Evolutionary conservation across 305 asterid species (phyloP), one percentile per base, ranked within the genome.

Genomic region (Fraxinus platypoda): DNA sequence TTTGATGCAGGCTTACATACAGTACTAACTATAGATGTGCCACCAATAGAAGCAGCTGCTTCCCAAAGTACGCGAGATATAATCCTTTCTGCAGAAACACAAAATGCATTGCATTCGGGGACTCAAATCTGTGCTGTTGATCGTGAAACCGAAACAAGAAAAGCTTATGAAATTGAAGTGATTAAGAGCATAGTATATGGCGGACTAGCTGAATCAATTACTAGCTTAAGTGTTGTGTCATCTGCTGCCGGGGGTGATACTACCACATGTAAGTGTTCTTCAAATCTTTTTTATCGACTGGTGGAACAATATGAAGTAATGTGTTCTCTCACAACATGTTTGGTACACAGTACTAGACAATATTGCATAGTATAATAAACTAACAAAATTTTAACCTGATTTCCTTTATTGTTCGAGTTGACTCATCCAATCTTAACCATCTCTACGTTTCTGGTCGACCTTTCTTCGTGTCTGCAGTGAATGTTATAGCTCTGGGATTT

Each of bases 211-310:
- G 98, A 96, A 86, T 90, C 94, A 12, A 86, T 96, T 54, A 90
- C 98, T 26, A 94, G 99, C 90, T 88, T 96, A 52, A 91, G 98
- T 17, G 74, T 96, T 41, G 94, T 96, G 3, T 89, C 98, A 7
- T 91, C 98, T 38, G 99, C 98, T 34, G 97, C 92, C 21, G 98
- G 93, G 82, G 97, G 95, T 82, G 93, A 90, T 76, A 87, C 98
- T 0, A 84, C 90, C 52, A 93, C 98, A 85, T 83, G 98, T 95
- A 85, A 94, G 97, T 86, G 72, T 75, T 54, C 78, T 74, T 85
- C 57, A 46, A 46, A 46, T 46, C 6, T 3, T 46, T 66, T 73
- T 78, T 17, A 23, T 30, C 59, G 3, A 13, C 23, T 57, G 8
- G 23, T 46, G 28, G 25, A 35, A 71, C 66, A 57, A 33, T 9